These are phyloP conservation scores for Lactarius evosmus DNA, from an alignment of 768 basidiomycete genomes.

Conservation along the genomic window DNA sequence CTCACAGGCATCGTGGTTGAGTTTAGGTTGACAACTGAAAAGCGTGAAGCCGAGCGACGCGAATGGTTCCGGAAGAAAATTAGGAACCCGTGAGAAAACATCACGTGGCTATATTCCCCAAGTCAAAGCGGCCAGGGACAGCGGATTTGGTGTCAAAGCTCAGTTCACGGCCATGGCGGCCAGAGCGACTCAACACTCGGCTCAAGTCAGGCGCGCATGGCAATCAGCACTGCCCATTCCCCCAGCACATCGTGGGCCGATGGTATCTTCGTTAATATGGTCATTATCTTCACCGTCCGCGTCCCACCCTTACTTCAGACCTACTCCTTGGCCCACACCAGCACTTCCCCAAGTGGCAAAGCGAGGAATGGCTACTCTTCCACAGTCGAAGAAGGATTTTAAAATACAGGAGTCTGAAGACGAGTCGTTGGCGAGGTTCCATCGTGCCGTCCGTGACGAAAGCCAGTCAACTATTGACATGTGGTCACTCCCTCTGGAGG, in stretches of 20 bases:
- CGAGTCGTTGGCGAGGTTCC: slow-evolving; percentile 15
- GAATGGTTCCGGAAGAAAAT: slow-evolving; percentile 4
- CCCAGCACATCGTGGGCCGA: slow-evolving; percentile 23
- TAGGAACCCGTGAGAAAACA: slow-evolving; percentile 8
- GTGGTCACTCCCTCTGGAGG: slow-evolving; percentile 21
- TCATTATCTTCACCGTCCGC: slow-evolving; percentile 26
- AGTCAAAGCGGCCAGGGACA: no score
- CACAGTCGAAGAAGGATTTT: not conserved
- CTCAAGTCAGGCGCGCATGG: slow-evolving; percentile 12
- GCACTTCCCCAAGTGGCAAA: slow-evolving; percentile 12
- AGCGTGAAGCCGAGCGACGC: slow-evolving; percentile 13
- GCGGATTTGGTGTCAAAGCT: not conserved
- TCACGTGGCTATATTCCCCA: slow-evolving; percentile 7
- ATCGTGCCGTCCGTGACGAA: slow-evolving; percentile 22
- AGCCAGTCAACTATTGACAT: slow-evolving; percentile 9
- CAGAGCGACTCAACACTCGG: slow-evolving; percentile 14
- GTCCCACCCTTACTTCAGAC: slow-evolving; percentile 15
- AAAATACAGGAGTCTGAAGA: slow-evolving; percentile 6
- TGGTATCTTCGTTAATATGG: slow-evolving; percentile 29
- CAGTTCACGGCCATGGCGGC: slow-evolving; percentile 11
- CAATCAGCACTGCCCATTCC: slow-evolving; percentile 10
- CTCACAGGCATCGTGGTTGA: slow-evolving; percentile 48
- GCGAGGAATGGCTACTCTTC: slow-evolving; percentile 23
- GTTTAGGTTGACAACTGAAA: slow-evolving; percentile 9
- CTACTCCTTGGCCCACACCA: slow-evolving; percentile 9